Evolutionary conservation across 805 yeast species (phyloP), one percentile per base, ranked within the genome.

Genomic region (Candida adriatica): DNA sequence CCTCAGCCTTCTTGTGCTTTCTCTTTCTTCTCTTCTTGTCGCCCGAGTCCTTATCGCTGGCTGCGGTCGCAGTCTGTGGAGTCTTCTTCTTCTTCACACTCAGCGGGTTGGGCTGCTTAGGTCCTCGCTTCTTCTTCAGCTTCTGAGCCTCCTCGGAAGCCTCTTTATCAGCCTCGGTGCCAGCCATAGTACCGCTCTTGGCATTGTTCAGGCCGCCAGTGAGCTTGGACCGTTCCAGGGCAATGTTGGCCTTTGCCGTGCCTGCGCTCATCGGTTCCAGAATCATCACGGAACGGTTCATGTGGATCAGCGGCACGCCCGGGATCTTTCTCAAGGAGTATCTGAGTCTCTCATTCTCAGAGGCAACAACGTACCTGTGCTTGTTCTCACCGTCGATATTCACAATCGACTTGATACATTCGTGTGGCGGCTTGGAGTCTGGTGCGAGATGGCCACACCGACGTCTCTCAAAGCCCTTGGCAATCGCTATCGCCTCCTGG

Each of bases 251-350:
- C 27, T 51, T 55, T 9, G 63, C 65, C 26, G 90, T 80, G 6
- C 84, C 83, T 23, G 69, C 70, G 31, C 95, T 82, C 44, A 87
- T 61, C 6, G 96, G 96, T 58, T 92, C 98, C 92, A 92, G 76
- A 17, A 92, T 78, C 90, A 92, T 84, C 13, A 92, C 98, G 1
- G 95, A 75, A 39, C 96, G 68, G 49, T 82, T 79, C 74, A 92
- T 76, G 55, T 82, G 88, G 8, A 90, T 63, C 42, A 92, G 57
- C 1, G 98, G 98, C 1, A 86, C 81, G 9, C 96, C 98, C 1
- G 98, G 94, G 8, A 87, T 65, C 18, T 64, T 64, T 43, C 97
- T 69, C 39, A 92, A 63, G 29, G 64, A 62, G 34, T 73, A 70
- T 45, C 98, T 70, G 32, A 88, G 62, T 17, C 71, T 67, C 16